Percentiles rank a stretch among this genome's conserved stretches.
phyloP scores from a whole-genome alignment of 306 rosid genomes.

The Urtica urens region DNA sequence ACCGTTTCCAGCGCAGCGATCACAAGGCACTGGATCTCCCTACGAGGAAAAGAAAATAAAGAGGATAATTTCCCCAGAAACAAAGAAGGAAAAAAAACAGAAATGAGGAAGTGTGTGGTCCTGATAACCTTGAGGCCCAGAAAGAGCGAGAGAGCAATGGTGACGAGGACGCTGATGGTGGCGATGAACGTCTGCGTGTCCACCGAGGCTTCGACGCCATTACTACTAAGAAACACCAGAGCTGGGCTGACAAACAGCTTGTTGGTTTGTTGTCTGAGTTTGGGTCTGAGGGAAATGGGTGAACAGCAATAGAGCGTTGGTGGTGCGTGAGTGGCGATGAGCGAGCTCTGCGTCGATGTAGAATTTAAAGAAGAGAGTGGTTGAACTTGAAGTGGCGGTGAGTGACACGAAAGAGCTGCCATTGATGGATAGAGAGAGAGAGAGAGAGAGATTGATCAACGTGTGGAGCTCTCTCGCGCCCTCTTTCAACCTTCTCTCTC shows the following conservation, averaged over 20 bases:
- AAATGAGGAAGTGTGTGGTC: neutral
- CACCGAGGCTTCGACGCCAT: slow-evolving; percentile 32
- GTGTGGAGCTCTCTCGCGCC: slow-evolving; percentile 22
- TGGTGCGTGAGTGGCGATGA: slow-evolving; percentile 24
- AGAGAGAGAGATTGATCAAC: neutral
- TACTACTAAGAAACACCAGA: slow-evolving; percentile 39
- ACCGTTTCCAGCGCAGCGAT: slow-evolving; percentile 94
- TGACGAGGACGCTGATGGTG: slow-evolving; percentile 67
- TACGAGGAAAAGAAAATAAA: slow-evolving; percentile 22
- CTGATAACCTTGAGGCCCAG: slow-evolving; percentile 87
- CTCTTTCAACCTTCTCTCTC: neutral
- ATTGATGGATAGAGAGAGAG: slow-evolving; percentile 43
- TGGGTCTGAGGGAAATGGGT: slow-evolving; percentile 20
- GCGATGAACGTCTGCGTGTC: slow-evolving; percentile 78
- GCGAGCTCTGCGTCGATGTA: slow-evolving; percentile 21
- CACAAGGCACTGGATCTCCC: slow-evolving; percentile 97
- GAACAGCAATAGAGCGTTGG: slow-evolving; percentile 16
- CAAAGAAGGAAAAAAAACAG: neutral
- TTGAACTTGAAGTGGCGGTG: too few relatives aligned
- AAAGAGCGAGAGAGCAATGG: slow-evolving; percentile 82
- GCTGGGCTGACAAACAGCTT: slow-evolving; percentile 38
- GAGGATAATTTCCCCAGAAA: slow-evolving; percentile 1
- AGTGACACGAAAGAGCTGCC: slow-evolving; percentile 43
- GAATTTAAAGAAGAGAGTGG: slow-evolving; percentile 27
- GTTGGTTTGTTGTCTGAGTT: slow-evolving; percentile 15